Conservation (phyloP, 2,329 filamentous ascomycete species). For the Pseudocercospora vitis region DNA sequence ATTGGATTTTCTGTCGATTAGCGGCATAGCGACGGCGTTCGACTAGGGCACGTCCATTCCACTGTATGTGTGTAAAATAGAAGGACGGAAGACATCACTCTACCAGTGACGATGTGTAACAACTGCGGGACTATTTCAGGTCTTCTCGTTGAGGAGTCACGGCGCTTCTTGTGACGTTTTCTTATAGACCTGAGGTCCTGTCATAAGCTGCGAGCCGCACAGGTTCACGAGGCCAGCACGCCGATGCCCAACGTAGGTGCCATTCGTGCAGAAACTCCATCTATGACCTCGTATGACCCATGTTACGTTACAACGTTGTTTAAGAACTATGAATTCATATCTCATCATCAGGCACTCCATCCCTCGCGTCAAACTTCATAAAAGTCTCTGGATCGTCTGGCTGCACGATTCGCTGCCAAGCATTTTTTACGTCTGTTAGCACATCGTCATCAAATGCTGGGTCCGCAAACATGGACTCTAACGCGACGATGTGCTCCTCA, state of each 20-base stretch:
- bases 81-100: too few relatives aligned
- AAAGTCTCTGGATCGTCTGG: slow-evolving; percentile 58
- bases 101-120: too few relatives aligned
- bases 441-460: slow-evolving; percentile 72
- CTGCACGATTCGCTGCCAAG: slow-evolving; percentile 67
- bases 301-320: not conserved
- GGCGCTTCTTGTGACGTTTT: too few relatives aligned
- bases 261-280: too few relatives aligned
- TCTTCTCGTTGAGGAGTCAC: too few relatives aligned
- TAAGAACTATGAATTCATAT: not conserved
- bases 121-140: too few relatives aligned
- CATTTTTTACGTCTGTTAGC: slow-evolving; percentile 64
- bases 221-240: too few relatives aligned
- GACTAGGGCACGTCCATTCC: too few relatives aligned
- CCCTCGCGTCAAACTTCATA: slow-evolving; percentile 70
- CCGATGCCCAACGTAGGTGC: too few relatives aligned
- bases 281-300: not conserved
- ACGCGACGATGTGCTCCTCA: slow-evolving; percentile 40
- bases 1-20: not conserved
- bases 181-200: too few relatives aligned
- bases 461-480: slow-evolving; percentile 59
- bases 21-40: slow-evolving; percentile 4
- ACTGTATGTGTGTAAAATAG: too few relatives aligned
- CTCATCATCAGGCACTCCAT: slow-evolving; percentile 23
- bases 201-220: too few relatives aligned